Base-by-base conservation (phyloP, 2,329 filamentous ascomycete species). In the Helotiales sp. region DNA sequence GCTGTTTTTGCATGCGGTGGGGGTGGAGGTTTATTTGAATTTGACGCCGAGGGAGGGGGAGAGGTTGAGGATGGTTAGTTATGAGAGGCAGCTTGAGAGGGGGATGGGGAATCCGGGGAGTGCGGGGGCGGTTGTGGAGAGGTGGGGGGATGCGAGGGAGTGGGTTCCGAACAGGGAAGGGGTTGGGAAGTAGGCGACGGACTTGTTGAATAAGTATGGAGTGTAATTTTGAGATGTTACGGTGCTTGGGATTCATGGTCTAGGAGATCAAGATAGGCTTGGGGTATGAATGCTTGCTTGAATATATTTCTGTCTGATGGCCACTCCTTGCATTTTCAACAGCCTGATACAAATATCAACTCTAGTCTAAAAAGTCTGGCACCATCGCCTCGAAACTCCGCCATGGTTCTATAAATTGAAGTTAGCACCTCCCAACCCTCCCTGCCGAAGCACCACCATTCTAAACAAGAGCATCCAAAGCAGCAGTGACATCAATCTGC, bases 31-130 rank as follows among this genome's bases (percentile, higher is more conserved):
- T 65, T 81, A 88, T 77, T 76, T 88, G 24, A 78, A 75, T 2
- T 74, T 87, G 22, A 89, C 87, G 0, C 85, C 86, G 0, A 80
- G 75, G 13, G 87, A 89, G 71, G 78, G 78, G 0, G 79, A 87
- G 52, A 78, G 87, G 6, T 75, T 89, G 55, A 80, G 86, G 11
- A 79, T 81, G n/a, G 80, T 89, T 1, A 86, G 83, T 6, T 87
- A 86, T 70, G 81, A 86, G 73, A 79, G 82, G 50, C 86, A 89
- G 71, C 69, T 87, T 6, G 84, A 85, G 68, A 82, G 83, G 5
- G 86, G 86, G 0, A 81, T 84, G 76, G 79, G 74, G 50, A 78
- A 81, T n/a, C 82, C 86, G 0, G 85, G 83, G 0, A 79, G 79
- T 24, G 79, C 80, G 2, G 84, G 84, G 71, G 83, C 47, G 59